Conservation (phyloP, 352 stramenopile species). For the Globisporangium recalcitrans region DNA sequence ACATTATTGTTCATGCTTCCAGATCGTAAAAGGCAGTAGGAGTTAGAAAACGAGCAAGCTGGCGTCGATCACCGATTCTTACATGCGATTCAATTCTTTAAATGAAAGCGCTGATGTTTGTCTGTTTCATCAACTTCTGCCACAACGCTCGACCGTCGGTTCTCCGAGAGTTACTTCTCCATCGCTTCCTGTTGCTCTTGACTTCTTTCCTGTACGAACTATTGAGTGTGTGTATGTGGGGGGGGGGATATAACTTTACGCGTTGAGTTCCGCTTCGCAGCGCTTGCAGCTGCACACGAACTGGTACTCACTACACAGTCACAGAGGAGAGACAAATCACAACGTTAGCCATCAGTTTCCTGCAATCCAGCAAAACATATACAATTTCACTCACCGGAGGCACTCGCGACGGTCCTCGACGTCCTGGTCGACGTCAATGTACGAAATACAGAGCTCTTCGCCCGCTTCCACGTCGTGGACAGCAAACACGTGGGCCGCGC, state of each 20-base stretch:
- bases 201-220: not conserved
- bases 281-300: constrained; percentile 68
- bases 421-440: constrained; percentile 88
- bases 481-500: constrained; percentile 63
- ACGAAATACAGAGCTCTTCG: constrained; percentile 94
- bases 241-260: constrained; percentile 21
- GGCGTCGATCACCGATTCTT: not conserved
- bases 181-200: not conserved
- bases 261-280: constrained; percentile 58
- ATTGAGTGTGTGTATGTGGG: no score
- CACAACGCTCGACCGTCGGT: no score
- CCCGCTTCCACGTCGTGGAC: constrained; percentile 65
- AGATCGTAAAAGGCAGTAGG: no score
- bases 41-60: no score
- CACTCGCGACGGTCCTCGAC: constrained; percentile 75
- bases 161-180: no score
- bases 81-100: not conserved
- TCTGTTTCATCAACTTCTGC: no score
- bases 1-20: no score
- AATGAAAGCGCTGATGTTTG: not conserved
- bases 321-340: not conserved
- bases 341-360: not conserved
- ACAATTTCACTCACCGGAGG: constrained; percentile 39
- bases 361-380: not conserved
- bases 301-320: constrained; percentile 62